These are phyloP conservation scores for Amauroascus niger DNA, from an alignment of 2,329 filamentous ascomycete genomes.

Conservation along the genomic window DNA sequence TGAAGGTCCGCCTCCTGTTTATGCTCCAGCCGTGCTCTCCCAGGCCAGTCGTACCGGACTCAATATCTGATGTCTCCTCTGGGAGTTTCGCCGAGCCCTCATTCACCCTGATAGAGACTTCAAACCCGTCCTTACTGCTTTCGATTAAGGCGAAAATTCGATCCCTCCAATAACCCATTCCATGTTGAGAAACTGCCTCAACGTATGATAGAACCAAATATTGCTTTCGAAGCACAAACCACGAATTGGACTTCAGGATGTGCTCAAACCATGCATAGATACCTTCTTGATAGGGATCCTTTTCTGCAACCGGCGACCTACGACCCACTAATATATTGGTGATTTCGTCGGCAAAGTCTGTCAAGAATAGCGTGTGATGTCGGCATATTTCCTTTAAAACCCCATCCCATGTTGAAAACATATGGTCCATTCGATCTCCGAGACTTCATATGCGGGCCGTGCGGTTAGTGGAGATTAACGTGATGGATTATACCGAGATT, in stretches of 20 bases:
- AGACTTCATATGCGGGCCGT: conserved; percentile 17
- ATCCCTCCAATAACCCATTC: conserved; percentile 7
- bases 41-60: conserved; percentile 8
- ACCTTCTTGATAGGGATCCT: conserved; percentile 34
- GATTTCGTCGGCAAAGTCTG: conserved; percentile 33
- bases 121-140: background rate
- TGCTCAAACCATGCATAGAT: conserved; percentile 43
- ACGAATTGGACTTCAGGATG: conserved; percentile 34
- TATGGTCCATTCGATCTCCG: conserved; percentile 23
- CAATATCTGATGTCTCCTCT: background rate
- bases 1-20: conserved; percentile 24
- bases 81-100: no score
- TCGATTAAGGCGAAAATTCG: conserved; percentile 6
- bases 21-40: conserved; percentile 16
- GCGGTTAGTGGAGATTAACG: background rate
- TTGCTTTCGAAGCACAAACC: conserved; percentile 25
- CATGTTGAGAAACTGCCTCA: conserved; percentile 26
- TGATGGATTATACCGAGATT: conserved; percentile 7
- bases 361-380: conserved; percentile 29
- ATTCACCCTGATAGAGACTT: background rate
- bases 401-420: conserved; percentile 30
- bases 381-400: conserved; percentile 31
- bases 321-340: conserved; percentile 28
- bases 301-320: conserved; percentile 17
- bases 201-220: conserved; percentile 28